These are phyloP conservation scores for Strobilomyces echinocephalus DNA, from an alignment of 768 basidiomycete species.

Conservation along the genomic window DNA sequence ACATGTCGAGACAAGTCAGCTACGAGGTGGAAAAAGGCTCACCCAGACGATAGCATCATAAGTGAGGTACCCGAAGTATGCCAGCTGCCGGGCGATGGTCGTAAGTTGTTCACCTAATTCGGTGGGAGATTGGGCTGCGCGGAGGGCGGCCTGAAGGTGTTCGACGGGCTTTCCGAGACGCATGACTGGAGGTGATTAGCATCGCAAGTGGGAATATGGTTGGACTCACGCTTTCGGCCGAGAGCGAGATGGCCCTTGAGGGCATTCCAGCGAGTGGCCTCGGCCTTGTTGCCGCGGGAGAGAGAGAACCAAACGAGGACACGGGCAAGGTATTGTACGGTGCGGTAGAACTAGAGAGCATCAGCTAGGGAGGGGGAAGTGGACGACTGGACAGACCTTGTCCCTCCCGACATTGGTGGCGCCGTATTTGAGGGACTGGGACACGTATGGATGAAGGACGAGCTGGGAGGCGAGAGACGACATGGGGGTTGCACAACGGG, in stretches of 20 bases:
- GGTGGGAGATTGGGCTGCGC: slow-evolving; percentile 52
- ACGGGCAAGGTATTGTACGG: slow-evolving; percentile 86
- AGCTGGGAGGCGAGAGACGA: slow-evolving; percentile 61
- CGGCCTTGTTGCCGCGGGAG: slow-evolving; percentile 60
- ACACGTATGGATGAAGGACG: slow-evolving; percentile 79
- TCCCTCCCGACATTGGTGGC: slow-evolving; percentile 84
- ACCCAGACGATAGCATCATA: slow-evolving; percentile 89
- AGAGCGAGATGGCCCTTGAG: slow-evolving; percentile 82
- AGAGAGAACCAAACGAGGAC: slow-evolving; percentile 83
- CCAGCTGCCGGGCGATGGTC: slow-evolving; percentile 76
- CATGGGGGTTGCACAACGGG: slow-evolving; percentile 9
- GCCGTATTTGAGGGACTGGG: slow-evolving; percentile 69
- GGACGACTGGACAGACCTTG: slow-evolving; percentile 52
- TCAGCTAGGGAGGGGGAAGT: not conserved
- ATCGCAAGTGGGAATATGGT: not conserved
- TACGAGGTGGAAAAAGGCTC: slow-evolving; percentile 20
- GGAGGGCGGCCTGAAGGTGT: slow-evolving; percentile 85
- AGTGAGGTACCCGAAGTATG: slow-evolving; percentile 82
- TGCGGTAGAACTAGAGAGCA: slow-evolving; percentile 70
- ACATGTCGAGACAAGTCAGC: not conserved
- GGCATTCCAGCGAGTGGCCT: slow-evolving; percentile 74
- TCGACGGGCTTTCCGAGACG: slow-evolving; percentile 92
- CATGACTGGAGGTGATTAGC: slow-evolving; percentile 54
- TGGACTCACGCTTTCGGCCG: slow-evolving; percentile 69
- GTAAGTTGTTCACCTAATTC: slow-evolving; percentile 69